These are phyloP conservation scores for Boletales sp. DNA, from an alignment of 768 basidiomycete genomes.

Conservation along the genomic window DNA sequence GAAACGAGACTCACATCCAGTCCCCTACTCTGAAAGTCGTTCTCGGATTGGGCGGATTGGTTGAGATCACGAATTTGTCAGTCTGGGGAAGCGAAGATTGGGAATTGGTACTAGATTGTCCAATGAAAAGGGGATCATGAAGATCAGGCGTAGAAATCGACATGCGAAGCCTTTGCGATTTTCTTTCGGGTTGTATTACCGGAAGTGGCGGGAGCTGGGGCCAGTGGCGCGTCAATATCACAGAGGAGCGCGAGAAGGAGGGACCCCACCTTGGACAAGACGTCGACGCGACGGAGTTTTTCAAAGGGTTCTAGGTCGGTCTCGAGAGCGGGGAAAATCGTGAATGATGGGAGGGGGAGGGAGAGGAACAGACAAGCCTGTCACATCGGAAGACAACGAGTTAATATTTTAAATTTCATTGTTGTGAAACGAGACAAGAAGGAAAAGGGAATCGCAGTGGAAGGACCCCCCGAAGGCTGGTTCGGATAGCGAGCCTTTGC, in stretches of 20 bases:
- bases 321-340: constrained; percentile 56
- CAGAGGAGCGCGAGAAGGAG: not conserved
- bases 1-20: constrained; percentile 72
- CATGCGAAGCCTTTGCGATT: constrained; percentile 28
- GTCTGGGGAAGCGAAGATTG: constrained; percentile 6
- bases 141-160: constrained; percentile 33
- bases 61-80: constrained; percentile 56
- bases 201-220: constrained; percentile 21
- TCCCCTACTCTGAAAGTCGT: constrained; percentile 66
- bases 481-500: too few species aligned
- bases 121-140: constrained; percentile 18
- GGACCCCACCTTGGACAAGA: constrained; percentile 22
- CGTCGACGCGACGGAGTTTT: constrained; percentile 48
- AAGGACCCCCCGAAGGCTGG: not conserved
- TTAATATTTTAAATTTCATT: constrained; percentile 19
- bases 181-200: constrained; percentile 17
- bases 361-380: constrained; percentile 57
- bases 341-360: constrained; percentile 44
- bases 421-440: too few species aligned
- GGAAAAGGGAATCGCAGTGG: not conserved
- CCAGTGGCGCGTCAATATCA: not conserved
- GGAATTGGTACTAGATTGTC: not conserved
- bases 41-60: constrained; percentile 68
- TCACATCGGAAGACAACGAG: constrained; percentile 4
- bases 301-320: constrained; percentile 58